Base-by-base conservation (phyloP, 2,329 filamentous ascomycete genomes). In the Ophiosphaerella herpotricha region DNA sequence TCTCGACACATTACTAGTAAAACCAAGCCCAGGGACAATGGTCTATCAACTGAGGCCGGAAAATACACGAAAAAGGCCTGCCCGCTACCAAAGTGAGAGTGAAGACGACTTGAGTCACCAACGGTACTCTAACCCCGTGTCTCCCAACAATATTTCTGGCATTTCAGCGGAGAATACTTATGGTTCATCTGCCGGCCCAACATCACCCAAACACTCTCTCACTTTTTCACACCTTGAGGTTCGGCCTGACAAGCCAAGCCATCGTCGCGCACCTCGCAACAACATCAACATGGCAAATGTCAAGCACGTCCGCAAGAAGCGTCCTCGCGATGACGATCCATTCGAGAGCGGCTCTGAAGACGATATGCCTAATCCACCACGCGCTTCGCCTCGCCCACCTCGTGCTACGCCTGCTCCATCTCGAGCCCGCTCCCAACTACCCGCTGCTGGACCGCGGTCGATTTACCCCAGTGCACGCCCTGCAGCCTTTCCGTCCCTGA, bases 401-500 rank as follows among this genome's bases (percentile, higher is more conserved):
- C 18, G 18, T 21, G 26, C 34, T 16, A 12, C 40, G 23, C 33
- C 44, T 29, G 36, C 9, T 14, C 37, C 21, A 23, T 12, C 24
- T 34, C 43, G 31, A 42, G 12, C 16, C 9, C 26, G 26, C 6
- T 29, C 26, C 26, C 24, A 21, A n/a, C 26, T 18, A 9, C 43
- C 36, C 35, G 11, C 29, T 18, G 18, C 36, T 33, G 33, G 18
- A 21, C 18, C 18, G 18, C 18, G 18, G 18, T 36, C 29, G 21
- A 41, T 41, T 12, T 32, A 38, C 44, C 40, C 32, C 11, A 37
- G 18, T 21, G 23, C 11, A 5, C 37, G 43, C 31, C 43, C 53
- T 29, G 43, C 50, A 21, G 50, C 53, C 4, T 55, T 55, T 11
- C 53, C 53, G 3, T 48, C 46, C 11, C 46, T 52, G 14, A 24